Base-by-base conservation (phyloP, 371 early-diverging fungal species). In the Mortierella sp. region DNA sequence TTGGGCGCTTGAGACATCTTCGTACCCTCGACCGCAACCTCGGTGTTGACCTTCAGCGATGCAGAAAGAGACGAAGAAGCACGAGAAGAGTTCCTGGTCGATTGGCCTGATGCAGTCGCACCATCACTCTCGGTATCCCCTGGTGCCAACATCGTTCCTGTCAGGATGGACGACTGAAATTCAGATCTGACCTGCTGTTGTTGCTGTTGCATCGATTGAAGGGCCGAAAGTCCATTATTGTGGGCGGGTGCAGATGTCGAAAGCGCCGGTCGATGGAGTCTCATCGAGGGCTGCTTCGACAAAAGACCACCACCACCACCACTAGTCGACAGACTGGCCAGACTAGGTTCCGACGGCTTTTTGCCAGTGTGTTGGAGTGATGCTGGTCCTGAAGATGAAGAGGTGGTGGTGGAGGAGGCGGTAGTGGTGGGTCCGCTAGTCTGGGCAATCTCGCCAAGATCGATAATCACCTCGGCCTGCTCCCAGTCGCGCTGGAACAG, bases 381-480 rank as follows among this genome's bases (percentile, higher is more conserved):
- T 24, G 70, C 73, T 66, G 80, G 66, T 71, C 76, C 80, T 71
- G 76, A 70, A 29, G 66, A 37, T 34, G 64, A 61, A 11, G 70
- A 52, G 45, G 70, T 70, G 40, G 68, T 8, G 55, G 11, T 44
- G 29, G 70, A 29, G 6, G 70, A 24, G 6, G n/a, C n/a, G n/a
- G 68, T 58, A 24, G 68, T 68, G 45, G 34, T 45, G 34, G 81
- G 48, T 0, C 22, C 31, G 48, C 77, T 77, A 22, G 85, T 79
- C 31, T 85, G 79, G 6, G 86, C 86, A 71, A 85, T 85, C 72
- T 86, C 85, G 1, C 83, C 78, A 22, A 86, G 71, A 44, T 86
- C 85, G 55, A 86, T 84, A 13, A 86, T 86, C 52, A 86, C 86
- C 41, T 78, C 80, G 11, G 86, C 86, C 55, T 86, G 81, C 55